Conservation (phyloP, 1,139 yeast species). For the Pichia sp. region DNA sequence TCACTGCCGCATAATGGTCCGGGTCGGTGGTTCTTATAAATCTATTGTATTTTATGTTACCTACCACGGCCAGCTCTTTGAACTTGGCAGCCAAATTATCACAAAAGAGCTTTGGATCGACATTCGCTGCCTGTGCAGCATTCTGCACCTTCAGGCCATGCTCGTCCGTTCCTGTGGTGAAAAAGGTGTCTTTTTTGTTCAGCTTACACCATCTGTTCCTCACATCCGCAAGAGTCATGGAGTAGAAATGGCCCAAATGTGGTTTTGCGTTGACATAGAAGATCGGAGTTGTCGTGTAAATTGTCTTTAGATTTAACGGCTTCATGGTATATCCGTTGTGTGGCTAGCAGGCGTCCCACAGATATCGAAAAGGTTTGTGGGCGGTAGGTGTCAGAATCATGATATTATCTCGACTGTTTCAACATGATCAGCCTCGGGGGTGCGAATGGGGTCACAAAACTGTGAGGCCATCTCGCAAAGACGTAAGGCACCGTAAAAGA, state of each 20-base stretch:
- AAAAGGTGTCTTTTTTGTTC: constrained; percentile 44
- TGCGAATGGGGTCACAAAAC: no score
- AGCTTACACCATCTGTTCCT: constrained; percentile 66
- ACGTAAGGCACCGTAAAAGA: no score
- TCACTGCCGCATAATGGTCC: constrained; percentile 68
- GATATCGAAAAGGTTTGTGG: no score
- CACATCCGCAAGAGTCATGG: constrained; percentile 81
- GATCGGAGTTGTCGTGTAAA: constrained; percentile 83
- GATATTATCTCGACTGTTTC: no score
- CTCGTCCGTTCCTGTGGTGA: constrained; percentile 95
- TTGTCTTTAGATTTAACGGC: constrained; percentile 23
- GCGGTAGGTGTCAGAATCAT: no score
- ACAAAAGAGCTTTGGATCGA: constrained; percentile 62
- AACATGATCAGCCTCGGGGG: no score
- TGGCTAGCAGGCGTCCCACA: no score
- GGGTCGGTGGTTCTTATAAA: constrained; percentile 87
- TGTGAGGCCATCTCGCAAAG: no score
- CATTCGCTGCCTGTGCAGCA: constrained; percentile 56
- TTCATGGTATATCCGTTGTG: constrained; percentile 8
- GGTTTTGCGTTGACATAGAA: constrained; percentile 96
- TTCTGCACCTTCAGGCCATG: constrained; percentile 90
- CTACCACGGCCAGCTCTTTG: constrained; percentile 51
- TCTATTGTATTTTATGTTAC: constrained; percentile 61
- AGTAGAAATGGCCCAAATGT: constrained; percentile 88
- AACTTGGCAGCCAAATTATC: constrained; percentile 67